A percentile compares a stretch with the other conserved stretches of the same genome.
These are phyloP conservation scores for Rhizopus delemar DNA, from an alignment of 371 early-diverging fungal genomes.

Conservation along the genomic window DNA sequence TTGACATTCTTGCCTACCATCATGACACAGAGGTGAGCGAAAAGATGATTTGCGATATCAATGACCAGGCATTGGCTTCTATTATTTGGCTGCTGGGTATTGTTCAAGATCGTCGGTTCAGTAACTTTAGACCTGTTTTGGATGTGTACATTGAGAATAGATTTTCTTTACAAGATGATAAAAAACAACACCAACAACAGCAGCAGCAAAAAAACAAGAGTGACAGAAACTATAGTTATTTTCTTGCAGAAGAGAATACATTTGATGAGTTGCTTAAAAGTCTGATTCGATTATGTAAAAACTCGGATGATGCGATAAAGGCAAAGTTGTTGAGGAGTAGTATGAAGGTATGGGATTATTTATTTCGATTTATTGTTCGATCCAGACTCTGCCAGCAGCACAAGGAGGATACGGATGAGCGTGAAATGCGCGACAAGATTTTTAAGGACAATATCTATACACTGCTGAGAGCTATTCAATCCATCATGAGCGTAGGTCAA, in stretches of 20 bases:
- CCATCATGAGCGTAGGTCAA: slow-evolving; percentile 55
- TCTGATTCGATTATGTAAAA: slow-evolving; percentile 45
- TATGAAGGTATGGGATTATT: slow-evolving; percentile 72
- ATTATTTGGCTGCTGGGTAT: slow-evolving; percentile 62
- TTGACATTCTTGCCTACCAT: slow-evolving; percentile 57
- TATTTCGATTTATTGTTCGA: slow-evolving; percentile 62
- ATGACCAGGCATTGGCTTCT: slow-evolving; percentile 52
- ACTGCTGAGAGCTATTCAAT: slow-evolving; percentile 43
- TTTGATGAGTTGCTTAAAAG: slow-evolving; percentile 49
- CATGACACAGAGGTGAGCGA: slow-evolving; percentile 13
- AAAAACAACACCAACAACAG: neutral
- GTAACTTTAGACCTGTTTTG: slow-evolving; percentile 60
- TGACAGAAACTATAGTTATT: slow-evolving; percentile 8
- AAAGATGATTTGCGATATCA: slow-evolving; percentile 10
- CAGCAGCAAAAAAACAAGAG: neutral
- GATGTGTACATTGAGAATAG: slow-evolving; percentile 65
- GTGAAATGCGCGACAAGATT: slow-evolving; percentile 32
- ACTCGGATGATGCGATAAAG: slow-evolving; percentile 46
- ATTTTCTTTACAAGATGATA: slow-evolving; percentile 41
- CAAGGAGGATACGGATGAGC: slow-evolving; percentile 37
- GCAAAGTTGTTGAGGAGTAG: slow-evolving; percentile 60
- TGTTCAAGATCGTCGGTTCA: slow-evolving; percentile 68
- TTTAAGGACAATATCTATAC: slow-evolving; percentile 44
- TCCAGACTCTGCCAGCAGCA: slow-evolving; percentile 45
- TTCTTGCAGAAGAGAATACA: slow-evolving; percentile 20